Evolutionary conservation across 768 basidiomycete genomes (phyloP).

Genomic region (Mycena venus): DNA sequence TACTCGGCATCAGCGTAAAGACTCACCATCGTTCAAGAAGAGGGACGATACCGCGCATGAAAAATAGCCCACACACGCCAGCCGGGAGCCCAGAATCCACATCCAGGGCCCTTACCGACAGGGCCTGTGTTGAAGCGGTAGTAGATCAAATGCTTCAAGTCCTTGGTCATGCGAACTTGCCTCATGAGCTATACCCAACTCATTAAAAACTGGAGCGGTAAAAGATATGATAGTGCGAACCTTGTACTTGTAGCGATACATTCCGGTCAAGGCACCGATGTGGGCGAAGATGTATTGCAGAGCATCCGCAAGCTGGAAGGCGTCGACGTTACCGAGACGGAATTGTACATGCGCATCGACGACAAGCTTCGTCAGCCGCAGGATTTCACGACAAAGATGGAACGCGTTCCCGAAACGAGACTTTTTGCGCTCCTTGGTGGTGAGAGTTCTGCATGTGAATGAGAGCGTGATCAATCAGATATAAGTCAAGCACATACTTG

Average conservation of each 20-base stretch:
- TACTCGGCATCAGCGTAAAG: not conserved
- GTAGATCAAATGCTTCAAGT: slow-evolving; percentile 97
- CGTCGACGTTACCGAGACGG: slow-evolving; percentile 97
- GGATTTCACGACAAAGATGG: slow-evolving; percentile 97
- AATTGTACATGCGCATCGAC: slow-evolving; percentile 99
- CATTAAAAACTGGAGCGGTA: slow-evolving; percentile 11
- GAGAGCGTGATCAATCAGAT: slow-evolving; percentile 17
- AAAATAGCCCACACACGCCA: slow-evolving; percentile 99
- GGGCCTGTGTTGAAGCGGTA: slow-evolving; percentile 99
- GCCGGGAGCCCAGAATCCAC: slow-evolving; percentile 99
- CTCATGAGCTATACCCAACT: slow-evolving; percentile 82
- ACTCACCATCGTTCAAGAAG: slow-evolving; percentile 92
- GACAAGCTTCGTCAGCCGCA: slow-evolving; percentile 97
- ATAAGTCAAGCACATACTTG: slow-evolving; percentile 61
- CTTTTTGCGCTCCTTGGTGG: slow-evolving; percentile 99
- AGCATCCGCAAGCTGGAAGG: slow-evolving; percentile 98
- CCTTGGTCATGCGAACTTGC: slow-evolving; percentile 99
- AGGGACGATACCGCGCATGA: slow-evolving; percentile 99
- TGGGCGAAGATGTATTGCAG: slow-evolving; percentile 98
- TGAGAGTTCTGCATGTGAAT: slow-evolving; percentile 80
- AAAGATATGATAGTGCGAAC: slow-evolving; percentile 50
- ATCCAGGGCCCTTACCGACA: slow-evolving; percentile 98
- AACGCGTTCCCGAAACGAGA: slow-evolving; percentile 99
- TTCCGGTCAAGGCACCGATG: slow-evolving; percentile 97
- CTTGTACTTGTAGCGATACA: slow-evolving; percentile 99